Conservation (phyloP, 2,329 filamentous ascomycete species). For the Exophiala alcalophila region DNA sequence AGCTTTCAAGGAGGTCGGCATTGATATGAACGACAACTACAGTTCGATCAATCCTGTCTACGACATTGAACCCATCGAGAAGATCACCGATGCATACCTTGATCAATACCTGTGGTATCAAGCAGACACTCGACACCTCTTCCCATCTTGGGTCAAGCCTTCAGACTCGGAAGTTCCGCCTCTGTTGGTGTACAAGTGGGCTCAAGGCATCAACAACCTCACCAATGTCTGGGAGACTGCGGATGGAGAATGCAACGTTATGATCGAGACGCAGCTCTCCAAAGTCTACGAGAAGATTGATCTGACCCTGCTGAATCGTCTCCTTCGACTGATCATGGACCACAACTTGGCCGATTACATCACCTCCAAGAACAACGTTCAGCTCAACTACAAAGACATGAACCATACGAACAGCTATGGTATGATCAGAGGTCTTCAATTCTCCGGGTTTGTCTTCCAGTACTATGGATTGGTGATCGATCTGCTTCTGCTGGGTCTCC, state of each 20-base stretch:
- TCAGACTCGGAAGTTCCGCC: conserved; percentile 97
- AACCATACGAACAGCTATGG: conserved; percentile 99
- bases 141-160: conserved; percentile 98
- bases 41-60: conserved; percentile 99
- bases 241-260: conserved; percentile 94
- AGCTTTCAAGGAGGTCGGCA: conserved; percentile 98
- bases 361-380: conserved; percentile 98
- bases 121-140: conserved; percentile 92
- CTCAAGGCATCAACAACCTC: conserved; percentile 97
- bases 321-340: conserved; percentile 95
- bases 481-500: conserved; percentile 82
- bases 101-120: conserved; percentile 99
- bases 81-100: conserved; percentile 97
- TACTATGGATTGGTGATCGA: conserved; percentile 97
- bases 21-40: conserved; percentile 99
- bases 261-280: conserved; percentile 97
- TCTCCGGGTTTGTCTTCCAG: conserved; percentile 98
- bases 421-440: conserved; percentile 95
- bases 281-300: conserved; percentile 99
- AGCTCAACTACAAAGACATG: conserved; percentile 99
- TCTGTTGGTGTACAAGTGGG: conserved; percentile 95
- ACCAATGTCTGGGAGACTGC: conserved; percentile 91
- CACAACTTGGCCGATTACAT: conserved; percentile 99
- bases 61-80: conserved; percentile 97
- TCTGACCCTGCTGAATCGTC: conserved; percentile 86